phyloP scores from a whole-genome alignment of 1,284 basidiomycete genomes.

The Calocybe gambosa region DNA sequence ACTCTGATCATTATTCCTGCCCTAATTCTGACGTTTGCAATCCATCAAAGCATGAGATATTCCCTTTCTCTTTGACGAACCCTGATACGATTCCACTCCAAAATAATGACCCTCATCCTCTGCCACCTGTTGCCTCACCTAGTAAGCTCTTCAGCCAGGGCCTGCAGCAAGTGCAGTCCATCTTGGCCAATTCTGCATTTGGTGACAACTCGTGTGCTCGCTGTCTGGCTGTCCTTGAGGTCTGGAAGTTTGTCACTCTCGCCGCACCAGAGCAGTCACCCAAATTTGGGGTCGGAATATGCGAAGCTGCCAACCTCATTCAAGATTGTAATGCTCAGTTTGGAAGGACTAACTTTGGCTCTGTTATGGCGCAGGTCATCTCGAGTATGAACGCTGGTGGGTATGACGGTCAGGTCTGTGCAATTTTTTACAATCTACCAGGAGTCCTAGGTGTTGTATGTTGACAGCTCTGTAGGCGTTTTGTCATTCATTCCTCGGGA shows the following conservation, averaged over 20 bases:
- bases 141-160: slow-evolving; percentile 43
- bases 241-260: slow-evolving; percentile 61
- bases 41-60: slow-evolving; percentile 42
- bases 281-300: slow-evolving; percentile 50
- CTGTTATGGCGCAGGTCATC: slow-evolving; percentile 61
- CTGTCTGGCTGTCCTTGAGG: slow-evolving; percentile 57
- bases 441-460: too few relatives aligned
- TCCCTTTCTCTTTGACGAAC: slow-evolving; percentile 52
- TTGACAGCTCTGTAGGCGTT: slow-evolving; percentile 20
- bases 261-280: slow-evolving; percentile 62
- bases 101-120: slow-evolving; percentile 60
- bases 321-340: slow-evolving; percentile 46
- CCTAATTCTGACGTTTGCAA: slow-evolving; percentile 4
- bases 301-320: slow-evolving; percentile 53
- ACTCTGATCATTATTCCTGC: slow-evolving; percentile 1
- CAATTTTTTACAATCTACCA: too few relatives aligned
- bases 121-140: slow-evolving; percentile 49
- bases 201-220: slow-evolving; percentile 47
- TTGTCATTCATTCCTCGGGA: slow-evolving; percentile 25
- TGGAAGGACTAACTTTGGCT: slow-evolving; percentile 44
- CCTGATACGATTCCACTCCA: slow-evolving; percentile 51
- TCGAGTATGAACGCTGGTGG: slow-evolving; percentile 62
- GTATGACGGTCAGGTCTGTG: slow-evolving; percentile 61
- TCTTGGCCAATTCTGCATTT: slow-evolving; percentile 46
- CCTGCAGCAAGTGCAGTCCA: slow-evolving; percentile 47